Percentiles rank a stretch among this genome's conserved stretches.
Conservation (phyloP, 2,329 filamentous ascomycete genomes). For the Colletotrichum falcatum region DNA sequence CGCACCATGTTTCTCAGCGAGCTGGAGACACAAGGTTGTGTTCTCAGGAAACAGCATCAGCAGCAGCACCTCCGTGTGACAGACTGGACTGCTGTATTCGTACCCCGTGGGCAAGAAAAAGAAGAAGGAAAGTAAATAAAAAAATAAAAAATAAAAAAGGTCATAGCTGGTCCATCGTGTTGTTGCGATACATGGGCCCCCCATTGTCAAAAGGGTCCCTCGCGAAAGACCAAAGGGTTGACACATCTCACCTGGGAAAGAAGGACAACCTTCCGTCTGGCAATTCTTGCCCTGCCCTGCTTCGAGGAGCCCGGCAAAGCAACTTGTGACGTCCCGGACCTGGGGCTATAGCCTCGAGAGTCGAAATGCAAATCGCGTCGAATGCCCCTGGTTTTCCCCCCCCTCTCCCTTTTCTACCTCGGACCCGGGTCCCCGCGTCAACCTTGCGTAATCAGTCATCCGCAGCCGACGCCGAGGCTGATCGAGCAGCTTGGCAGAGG, state of each 20-base stretch:
- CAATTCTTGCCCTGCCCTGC: constrained; percentile 22
- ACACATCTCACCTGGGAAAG: constrained; percentile 1
- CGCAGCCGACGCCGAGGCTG: constrained; percentile 36
- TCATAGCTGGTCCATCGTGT: constrained; percentile 6
- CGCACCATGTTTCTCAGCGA: background rate
- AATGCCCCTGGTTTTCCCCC: background rate
- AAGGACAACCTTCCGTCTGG: constrained; percentile 29
- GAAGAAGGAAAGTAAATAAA: no score
- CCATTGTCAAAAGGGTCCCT: background rate
- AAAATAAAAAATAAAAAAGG: background rate
- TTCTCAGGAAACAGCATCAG: background rate
- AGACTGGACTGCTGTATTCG: background rate
- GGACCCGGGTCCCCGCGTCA: background rate
- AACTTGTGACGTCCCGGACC: background rate
- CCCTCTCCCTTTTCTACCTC: no score
- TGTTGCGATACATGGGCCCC: constrained; percentile 11
- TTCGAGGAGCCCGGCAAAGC: background rate
- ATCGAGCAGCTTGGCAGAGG: constrained; percentile 34
- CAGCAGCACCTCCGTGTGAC: constrained; percentile 9
- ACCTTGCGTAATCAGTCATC: constrained; percentile 3
- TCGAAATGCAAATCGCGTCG: constrained; percentile 1
- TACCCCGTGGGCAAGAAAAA: constrained; percentile 11
- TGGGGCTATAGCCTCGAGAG: background rate
- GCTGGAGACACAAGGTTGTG: background rate
- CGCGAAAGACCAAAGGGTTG: background rate